Base-by-base conservation (phyloP, 2,329 filamentous ascomycete species). In the Fusarium heterosporum region DNA sequence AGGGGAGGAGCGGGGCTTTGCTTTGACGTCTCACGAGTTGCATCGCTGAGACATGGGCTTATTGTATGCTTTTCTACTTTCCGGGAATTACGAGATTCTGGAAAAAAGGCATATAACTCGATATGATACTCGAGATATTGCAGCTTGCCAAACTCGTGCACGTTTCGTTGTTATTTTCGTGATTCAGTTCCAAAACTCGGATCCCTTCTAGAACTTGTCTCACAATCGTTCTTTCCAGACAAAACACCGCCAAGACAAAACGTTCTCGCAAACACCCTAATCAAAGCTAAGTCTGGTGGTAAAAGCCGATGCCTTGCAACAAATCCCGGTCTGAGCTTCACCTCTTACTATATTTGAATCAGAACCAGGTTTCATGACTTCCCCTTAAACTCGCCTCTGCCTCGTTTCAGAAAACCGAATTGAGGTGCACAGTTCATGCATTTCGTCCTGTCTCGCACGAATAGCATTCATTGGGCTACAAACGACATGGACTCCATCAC, bases 281-380 rank as follows among this genome's bases (percentile, higher is more conserved):
- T 34, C n/a, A n/a, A 16, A 8, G 14, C 32, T 34, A 34, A 34
- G 9, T 16, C n/a, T 9, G 8, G 34, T 36, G 34, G 16, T 36
- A 16, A 36, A 10, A 16, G 22, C 22, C 22, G 22, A 22, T 6
- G 22, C 22, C 34, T 17, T 17, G 34, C 29, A 52, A 16, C 7
- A 26, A 28, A 48, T 30, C 49, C 34, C 51, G 38, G 62, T 50
- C 69, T 39, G 43, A 68, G 69, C 67, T 69, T 52, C 62, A 49
- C 68, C 69, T 63, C 67, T 60, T 50, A 59, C 59, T 50, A 34
- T 50, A 66, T 32, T 57, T 66, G 64, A 68, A 61, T 68, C 55
- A 57, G 34, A 57, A 30, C 55, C 29, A 51, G 36, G 65, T 66
- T 68, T 68, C 65, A 66, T 61, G 43, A 40, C 39, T n/a, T 32